Evolutionary conservation across 176 grass and related monocot species (phyloP).

Genomic region (Musa troglodytarum): DNA sequence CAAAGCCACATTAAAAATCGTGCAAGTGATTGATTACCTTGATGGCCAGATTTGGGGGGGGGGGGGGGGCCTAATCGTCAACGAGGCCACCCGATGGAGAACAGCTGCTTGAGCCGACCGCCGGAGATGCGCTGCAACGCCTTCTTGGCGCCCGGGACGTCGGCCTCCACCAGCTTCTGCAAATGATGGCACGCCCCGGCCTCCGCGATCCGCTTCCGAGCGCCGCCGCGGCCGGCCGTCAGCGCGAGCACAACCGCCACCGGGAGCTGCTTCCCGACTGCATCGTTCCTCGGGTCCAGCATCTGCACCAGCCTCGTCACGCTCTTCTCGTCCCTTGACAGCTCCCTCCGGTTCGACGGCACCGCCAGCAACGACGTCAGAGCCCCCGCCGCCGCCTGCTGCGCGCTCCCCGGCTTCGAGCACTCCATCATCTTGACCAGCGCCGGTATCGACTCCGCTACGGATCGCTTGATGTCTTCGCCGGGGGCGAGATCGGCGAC

Average conservation of each 20-base stretch:
- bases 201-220: slow-evolving; percentile 42
- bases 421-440: slow-evolving; percentile 72
- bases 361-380: slow-evolving; percentile 46
- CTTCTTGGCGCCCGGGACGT: slow-evolving; percentile 67
- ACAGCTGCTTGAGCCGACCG: slow-evolving; percentile 56
- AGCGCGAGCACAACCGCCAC: slow-evolving; percentile 59
- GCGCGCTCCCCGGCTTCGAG: slow-evolving; percentile 54
- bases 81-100: slow-evolving; percentile 42
- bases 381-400: slow-evolving; percentile 49
- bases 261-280: slow-evolving; percentile 53
- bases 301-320: slow-evolving; percentile 64
- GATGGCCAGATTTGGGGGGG: not conserved
- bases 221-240: slow-evolving; percentile 50
- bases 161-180: slow-evolving; percentile 57
- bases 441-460: slow-evolving; percentile 40
- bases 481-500: slow-evolving; percentile 43
- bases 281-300: slow-evolving; percentile 59
- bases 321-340: slow-evolving; percentile 69
- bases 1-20: not conserved
- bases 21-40: slow-evolving; percentile 11
- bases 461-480: slow-evolving; percentile 58
- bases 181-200: slow-evolving; percentile 56
- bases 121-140: slow-evolving; percentile 71
- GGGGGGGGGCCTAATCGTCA: slow-evolving; percentile 16
- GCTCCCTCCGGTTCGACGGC: slow-evolving; percentile 53